These are phyloP conservation scores for Nigrospora osmanthi DNA, from an alignment of 2,329 filamentous ascomycete genomes.

Conservation along the genomic window DNA sequence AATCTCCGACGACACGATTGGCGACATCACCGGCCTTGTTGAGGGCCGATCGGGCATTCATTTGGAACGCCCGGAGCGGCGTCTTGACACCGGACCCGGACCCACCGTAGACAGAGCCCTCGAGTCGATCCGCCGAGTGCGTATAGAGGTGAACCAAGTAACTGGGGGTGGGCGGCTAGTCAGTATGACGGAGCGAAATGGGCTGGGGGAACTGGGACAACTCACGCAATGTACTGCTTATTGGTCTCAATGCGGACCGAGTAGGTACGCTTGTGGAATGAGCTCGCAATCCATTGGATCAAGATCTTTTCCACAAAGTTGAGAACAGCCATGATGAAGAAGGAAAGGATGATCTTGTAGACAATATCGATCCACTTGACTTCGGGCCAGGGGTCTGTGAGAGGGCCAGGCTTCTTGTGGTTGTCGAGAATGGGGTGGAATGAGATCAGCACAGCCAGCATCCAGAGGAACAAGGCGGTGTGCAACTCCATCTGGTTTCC, in stretches of 20 bases:
- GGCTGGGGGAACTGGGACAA: slow-evolving; percentile 19
- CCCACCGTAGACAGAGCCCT: slow-evolving; percentile 39
- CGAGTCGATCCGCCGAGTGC: slow-evolving; percentile 69
- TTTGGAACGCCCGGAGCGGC: slow-evolving; percentile 64
- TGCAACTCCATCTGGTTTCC: slow-evolving; percentile 80
- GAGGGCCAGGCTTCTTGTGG: slow-evolving; percentile 34
- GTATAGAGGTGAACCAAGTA: slow-evolving; percentile 50
- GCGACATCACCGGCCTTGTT: slow-evolving; percentile 80
- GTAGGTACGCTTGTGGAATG: slow-evolving; percentile 87
- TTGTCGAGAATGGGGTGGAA: slow-evolving; percentile 74
- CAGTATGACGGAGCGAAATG: neutral
- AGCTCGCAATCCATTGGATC: slow-evolving; percentile 90
- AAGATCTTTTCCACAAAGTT: slow-evolving; percentile 90
- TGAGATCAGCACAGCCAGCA: slow-evolving; percentile 76
- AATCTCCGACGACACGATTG: slow-evolving; percentile 55
- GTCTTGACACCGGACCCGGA: slow-evolving; percentile 58
- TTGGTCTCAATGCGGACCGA: slow-evolving; percentile 85
- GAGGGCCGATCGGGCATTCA: slow-evolving; percentile 67
- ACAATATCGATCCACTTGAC: slow-evolving; percentile 67
- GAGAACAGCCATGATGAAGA: slow-evolving; percentile 73
- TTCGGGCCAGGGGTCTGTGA: slow-evolving; percentile 34
- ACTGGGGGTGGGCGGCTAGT: slow-evolving; percentile 5
- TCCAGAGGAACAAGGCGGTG: slow-evolving; percentile 84
- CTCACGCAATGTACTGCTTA: slow-evolving; percentile 69
- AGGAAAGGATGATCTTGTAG: slow-evolving; percentile 77